Evolutionary conservation across 371 early-diverging fungal genomes (phyloP).

Genomic region (Mortierella sp.): DNA sequence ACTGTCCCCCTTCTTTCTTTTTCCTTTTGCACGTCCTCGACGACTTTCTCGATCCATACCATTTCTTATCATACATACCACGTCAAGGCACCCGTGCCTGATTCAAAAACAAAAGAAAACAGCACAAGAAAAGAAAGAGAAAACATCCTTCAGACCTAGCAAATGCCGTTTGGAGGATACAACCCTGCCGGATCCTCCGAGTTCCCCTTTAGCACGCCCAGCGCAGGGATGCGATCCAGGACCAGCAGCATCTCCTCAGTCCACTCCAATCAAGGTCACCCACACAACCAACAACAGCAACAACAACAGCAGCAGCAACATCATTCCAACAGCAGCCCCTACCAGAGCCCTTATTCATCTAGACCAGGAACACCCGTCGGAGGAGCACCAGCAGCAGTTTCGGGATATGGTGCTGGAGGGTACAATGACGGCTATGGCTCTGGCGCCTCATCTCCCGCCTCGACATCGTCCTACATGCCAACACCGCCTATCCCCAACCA

Average conservation of each 20-base stretch:
- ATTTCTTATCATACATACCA: background rate
- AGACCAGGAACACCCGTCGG: constrained; percentile 42
- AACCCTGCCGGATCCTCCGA: constrained; percentile 43
- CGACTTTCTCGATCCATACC: background rate
- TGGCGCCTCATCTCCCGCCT: constrained; percentile 27
- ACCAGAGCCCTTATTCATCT: constrained; percentile 28
- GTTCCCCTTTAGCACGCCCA: constrained; percentile 36
- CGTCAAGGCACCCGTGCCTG: background rate
- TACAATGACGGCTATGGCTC: constrained; percentile 41
- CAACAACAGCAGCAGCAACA: constrained; percentile 25
- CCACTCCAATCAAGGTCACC: constrained; percentile 38
- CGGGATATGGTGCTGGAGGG: constrained; percentile 28
- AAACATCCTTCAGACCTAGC: too few species aligned
- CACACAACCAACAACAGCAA: constrained; percentile 14
- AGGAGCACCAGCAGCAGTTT: constrained; percentile 15
- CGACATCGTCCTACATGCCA: constrained; percentile 9
- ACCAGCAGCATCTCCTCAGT: constrained; percentile 44
- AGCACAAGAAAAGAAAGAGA: background rate
- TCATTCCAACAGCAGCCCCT: constrained; percentile 6
- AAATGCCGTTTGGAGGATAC: constrained; percentile 48
- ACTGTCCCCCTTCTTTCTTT: background rate
- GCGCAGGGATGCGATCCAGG: constrained; percentile 32
- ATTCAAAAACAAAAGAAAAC: constrained; percentile 8
- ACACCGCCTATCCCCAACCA: constrained; percentile 26
- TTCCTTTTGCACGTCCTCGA: background rate